These are phyloP conservation scores for Phytophthora constricta DNA, from an alignment of 352 stramenopile species.

Conservation along the genomic window DNA sequence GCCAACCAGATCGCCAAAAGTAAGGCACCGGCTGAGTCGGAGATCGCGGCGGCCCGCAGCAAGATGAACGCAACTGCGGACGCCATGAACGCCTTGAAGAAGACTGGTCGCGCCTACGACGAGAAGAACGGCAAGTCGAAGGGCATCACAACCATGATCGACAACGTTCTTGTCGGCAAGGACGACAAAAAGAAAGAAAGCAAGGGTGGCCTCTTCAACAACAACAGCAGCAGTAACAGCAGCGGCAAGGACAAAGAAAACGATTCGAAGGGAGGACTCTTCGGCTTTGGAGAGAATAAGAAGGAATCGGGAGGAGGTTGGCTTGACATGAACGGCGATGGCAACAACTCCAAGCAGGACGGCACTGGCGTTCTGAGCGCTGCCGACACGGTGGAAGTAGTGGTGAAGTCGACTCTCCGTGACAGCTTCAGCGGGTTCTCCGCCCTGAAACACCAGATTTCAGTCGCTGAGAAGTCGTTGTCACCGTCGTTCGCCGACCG, in stretches of 20 bases:
- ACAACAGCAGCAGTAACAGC: no score
- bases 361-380: background rate
- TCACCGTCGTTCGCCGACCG: conserved; percentile 25
- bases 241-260: conserved; percentile 4
- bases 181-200: conserved; percentile 7
- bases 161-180: conserved; percentile 16
- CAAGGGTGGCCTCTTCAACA: conserved; percentile 2
- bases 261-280: background rate
- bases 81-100: conserved; percentile 41
- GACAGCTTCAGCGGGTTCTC: conserved; percentile 32
- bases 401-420: conserved; percentile 33
- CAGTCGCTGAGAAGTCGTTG: conserved; percentile 24
- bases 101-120: conserved; percentile 33
- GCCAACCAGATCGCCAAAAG: conserved; percentile 32
- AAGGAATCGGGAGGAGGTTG: conserved; percentile 7
- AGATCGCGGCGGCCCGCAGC: conserved; percentile 32
- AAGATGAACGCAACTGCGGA: conserved; percentile 34
- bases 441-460: conserved; percentile 35
- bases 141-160: conserved; percentile 21
- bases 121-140: conserved; percentile 26
- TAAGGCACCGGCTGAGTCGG: conserved; percentile 27
- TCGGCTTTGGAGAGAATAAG: background rate
- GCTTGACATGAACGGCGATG: conserved; percentile 10
- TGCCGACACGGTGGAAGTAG: conserved; percentile 29
- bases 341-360: background rate